Conservation (phyloP, 1,139 yeast genomes). For the Scheffersomyces cryptocercus region DNA sequence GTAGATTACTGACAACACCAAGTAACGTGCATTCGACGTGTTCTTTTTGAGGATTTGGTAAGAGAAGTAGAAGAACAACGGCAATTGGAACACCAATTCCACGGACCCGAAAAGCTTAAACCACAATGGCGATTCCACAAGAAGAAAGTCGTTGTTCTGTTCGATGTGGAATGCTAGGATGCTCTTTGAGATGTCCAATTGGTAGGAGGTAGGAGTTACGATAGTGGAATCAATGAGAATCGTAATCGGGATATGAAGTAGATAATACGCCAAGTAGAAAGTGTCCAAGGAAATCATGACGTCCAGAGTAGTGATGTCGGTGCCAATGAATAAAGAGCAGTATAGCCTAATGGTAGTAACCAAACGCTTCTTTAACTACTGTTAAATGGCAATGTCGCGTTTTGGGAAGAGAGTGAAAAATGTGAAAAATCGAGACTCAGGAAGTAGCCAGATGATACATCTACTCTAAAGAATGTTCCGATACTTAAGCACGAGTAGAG, state of each 20-base stretch:
- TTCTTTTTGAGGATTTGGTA: conserved; percentile 14
- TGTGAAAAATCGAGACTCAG: too few species aligned
- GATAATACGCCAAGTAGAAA: conserved; percentile 32
- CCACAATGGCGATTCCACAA: conserved; percentile 63
- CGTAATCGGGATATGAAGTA: conserved; percentile 74
- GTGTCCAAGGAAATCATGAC: conserved; percentile 17
- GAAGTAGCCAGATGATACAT: too few species aligned
- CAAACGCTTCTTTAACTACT: too few species aligned
- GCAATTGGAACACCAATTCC: conserved; percentile 76
- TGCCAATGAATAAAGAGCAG: too few species aligned
- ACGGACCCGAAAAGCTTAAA: conserved; percentile 65
- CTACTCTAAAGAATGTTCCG: too few species aligned
- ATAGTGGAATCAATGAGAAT: conserved; percentile 72
- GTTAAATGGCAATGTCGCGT: too few species aligned
- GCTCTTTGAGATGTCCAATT: conserved; percentile 45
- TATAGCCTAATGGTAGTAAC: too few species aligned
- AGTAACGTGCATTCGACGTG: conserved; percentile 33
- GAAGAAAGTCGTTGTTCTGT: conserved; percentile 69
- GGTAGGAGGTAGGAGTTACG: conserved; percentile 58
- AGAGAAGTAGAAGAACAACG: conserved; percentile 60
- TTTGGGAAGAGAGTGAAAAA: too few species aligned
- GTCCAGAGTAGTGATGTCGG: neutral
- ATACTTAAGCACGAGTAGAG: too few species aligned
- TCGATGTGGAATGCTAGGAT: conserved; percentile 60
- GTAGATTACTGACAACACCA: conserved; percentile 56